These are phyloP conservation scores for Mortierella sp. DNA, from an alignment of 371 early-diverging fungal genomes.

Conservation along the genomic window DNA sequence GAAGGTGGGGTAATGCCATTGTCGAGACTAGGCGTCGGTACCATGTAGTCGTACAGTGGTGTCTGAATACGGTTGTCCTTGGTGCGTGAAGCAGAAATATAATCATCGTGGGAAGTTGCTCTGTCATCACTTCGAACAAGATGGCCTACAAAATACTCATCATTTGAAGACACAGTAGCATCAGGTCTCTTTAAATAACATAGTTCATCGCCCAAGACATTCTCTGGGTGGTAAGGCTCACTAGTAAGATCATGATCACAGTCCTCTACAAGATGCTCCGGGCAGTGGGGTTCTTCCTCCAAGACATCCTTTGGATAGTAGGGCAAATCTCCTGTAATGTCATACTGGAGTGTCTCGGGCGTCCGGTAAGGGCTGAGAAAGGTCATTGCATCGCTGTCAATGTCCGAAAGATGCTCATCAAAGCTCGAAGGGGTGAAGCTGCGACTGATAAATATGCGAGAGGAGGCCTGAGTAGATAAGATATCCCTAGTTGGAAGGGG, in stretches of 20 bases:
- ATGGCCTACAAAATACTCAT: not conserved
- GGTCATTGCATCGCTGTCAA: not conserved
- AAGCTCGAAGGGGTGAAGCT: not conserved
- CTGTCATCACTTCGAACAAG: not conserved
- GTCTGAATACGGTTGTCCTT: not conserved
- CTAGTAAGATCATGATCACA: not conserved
- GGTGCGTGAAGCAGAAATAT: not conserved
- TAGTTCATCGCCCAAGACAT: not conserved
- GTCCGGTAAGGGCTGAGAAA: not conserved
- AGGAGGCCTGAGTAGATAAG: not conserved
- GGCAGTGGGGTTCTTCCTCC: no score
- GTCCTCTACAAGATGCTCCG: no score
- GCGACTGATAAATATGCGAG: not conserved
- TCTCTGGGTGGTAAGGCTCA: not conserved
- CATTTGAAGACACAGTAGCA: not conserved
- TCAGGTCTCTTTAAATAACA: no score
- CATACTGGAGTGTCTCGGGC: not conserved
- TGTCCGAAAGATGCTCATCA: not conserved
- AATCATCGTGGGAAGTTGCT: not conserved
- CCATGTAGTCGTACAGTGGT: not conserved
- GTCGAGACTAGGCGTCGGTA: not conserved
- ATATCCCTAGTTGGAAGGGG: not conserved
- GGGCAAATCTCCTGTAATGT: not conserved
- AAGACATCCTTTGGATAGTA: not conserved
- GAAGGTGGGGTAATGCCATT: not conserved